Conservation (phyloP, 2,329 filamentous ascomycete species). For the Arthroderma uncinatum region DNA sequence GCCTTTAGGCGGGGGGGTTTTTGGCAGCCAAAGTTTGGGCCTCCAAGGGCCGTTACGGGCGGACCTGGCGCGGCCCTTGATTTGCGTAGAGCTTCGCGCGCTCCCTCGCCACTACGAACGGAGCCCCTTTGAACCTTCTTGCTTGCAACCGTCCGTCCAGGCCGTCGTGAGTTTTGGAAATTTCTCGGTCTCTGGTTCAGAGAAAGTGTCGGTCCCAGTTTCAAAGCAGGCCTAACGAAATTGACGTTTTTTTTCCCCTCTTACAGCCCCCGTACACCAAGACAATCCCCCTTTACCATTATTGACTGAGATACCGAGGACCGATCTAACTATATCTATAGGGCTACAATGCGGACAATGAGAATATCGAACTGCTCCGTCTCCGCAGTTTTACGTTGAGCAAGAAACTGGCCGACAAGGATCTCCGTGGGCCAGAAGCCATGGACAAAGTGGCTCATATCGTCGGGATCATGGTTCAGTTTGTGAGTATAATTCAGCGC, state of each 20-base stretch:
- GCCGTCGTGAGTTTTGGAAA: constrained; percentile 10
- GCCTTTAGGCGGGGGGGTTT: not conserved
- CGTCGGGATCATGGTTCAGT: constrained; percentile 59
- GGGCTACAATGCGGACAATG: constrained; percentile 64
- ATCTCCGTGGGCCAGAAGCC: constrained; percentile 51
- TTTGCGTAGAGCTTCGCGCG: not conserved
- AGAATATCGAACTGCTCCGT: constrained; percentile 69
- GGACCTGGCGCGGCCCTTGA: constrained; percentile 4
- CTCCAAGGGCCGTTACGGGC: constrained; percentile 3
- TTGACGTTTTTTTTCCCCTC: not conserved
- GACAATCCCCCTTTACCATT: not conserved
- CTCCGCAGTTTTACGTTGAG: constrained; percentile 68
- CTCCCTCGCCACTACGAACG: not conserved
- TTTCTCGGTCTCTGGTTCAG: constrained; percentile 5
- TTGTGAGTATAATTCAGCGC: constrained; percentile 51
- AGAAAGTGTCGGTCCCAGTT: not conserved
- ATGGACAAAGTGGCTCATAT: constrained; percentile 55
- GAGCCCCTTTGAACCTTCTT: constrained; percentile 1
- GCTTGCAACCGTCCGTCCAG: not conserved
- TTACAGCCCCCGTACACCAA: not conserved
- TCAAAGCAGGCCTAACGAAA: not conserved
- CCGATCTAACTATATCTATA: constrained; percentile 27
- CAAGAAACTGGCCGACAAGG: constrained; percentile 53
- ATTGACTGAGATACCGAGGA: not conserved
- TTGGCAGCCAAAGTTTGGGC: not conserved